Evolutionary conservation across 1,284 basidiomycete species (phyloP).

Genomic region (Exobasidium cylindrosporum): DNA sequence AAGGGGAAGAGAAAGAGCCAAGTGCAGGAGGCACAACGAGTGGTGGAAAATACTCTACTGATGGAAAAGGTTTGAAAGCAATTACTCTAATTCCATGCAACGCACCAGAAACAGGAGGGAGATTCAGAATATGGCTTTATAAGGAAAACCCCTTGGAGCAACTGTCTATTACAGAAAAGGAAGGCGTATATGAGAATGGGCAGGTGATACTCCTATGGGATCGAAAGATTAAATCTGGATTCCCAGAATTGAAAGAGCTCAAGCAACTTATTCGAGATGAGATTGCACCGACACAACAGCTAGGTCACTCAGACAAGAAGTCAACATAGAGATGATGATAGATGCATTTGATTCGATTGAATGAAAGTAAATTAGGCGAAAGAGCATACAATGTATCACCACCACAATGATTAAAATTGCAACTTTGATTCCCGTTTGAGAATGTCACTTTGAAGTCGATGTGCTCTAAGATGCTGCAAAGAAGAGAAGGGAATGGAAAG

Average conservation of each 20-base stretch:
- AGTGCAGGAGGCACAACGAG: background rate
- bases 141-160: background rate
- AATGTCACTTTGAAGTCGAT: background rate
- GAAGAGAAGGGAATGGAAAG: background rate
- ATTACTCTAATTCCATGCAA: slow-evolving; percentile 16
- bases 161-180: background rate
- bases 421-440: background rate
- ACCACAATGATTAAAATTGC: background rate
- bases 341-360: background rate
- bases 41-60: background rate
- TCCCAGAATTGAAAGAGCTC: slow-evolving; percentile 26
- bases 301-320: slow-evolving; percentile 24
- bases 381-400: background rate
- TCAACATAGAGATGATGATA: background rate
- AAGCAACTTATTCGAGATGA: slow-evolving; percentile 22
- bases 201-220: slow-evolving; percentile 17
- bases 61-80: background rate
- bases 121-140: slow-evolving; percentile 22
- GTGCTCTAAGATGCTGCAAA: background rate
- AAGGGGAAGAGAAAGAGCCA: background rate
- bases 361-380: background rate
- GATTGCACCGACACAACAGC: slow-evolving; percentile 16
- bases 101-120: slow-evolving; percentile 15
- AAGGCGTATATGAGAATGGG: background rate
- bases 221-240: slow-evolving; percentile 19